Base-by-base conservation (phyloP, 495 filamentous ascomycete species). In the Parathielavia appendiculata region DNA sequence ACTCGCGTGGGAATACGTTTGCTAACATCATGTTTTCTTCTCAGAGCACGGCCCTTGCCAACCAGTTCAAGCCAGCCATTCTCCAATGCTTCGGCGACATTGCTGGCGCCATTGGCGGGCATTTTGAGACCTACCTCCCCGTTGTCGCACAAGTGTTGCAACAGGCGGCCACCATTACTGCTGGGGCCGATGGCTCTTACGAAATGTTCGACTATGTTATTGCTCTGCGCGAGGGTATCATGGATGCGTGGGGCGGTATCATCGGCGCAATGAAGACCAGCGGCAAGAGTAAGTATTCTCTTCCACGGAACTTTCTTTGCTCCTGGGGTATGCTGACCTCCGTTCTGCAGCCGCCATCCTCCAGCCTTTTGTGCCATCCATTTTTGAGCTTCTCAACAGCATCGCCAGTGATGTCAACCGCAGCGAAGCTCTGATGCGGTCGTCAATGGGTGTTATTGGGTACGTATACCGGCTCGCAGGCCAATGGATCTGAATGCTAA, bases 61-160 rank as follows among this genome's bases (percentile, higher is more conserved):
- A 97, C 72, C 91, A 96, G 71, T 93, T 97, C 73, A 97, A 97
- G 80, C 93, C 93, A 35, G 92, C 95, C 14, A 97, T 98, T 57
- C 82, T 98, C 19, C 92, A 97, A 71, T 96, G 90, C 66, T 98
- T 98, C 69, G 95, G 93, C 55, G 93, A 98, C 71, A 96, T 97
- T 73, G 92, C 95, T 54, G 89, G 92, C 69, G 93, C 93, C 45
- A 98, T 98, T 73, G 85, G 89, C 56, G 88, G 86, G 14, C 83
- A 91, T 60, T 98, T 97, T 63, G 89, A 96, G 73, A 89, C 86
- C 5, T 98, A 98, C 69, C 81, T 98, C 39, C 79, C 86, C 17
- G 87, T 96, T 56, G 93, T 98, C 46, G 95, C 88, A 45, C 87
- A 91, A 70, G 92, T 98, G 12, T 81, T 98, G 41, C 89, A 97